A percentile compares a stretch with the other conserved stretches of the same genome.
phyloP scores from a whole-genome alignment of 2,329 filamentous ascomycete species.

The Verticillium nonalfalfae region DNA sequence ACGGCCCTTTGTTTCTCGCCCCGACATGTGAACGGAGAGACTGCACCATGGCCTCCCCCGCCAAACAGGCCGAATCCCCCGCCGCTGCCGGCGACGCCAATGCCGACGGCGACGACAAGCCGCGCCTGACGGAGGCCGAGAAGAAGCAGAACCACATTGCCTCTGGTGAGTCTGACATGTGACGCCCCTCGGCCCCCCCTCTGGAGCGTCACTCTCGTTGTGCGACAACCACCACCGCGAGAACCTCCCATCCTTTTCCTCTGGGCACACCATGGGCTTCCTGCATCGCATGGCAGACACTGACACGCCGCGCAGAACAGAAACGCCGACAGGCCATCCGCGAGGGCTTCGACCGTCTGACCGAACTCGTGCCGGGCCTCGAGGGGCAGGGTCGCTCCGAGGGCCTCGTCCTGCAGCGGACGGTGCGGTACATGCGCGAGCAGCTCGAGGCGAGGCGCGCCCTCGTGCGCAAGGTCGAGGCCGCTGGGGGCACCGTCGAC shows the following conservation, averaged over 20 bases:
- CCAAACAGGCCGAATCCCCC: conserved; percentile 11
- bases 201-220: neutral
- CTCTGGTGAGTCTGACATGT: conserved; percentile 31
- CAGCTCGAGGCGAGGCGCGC: conserved; percentile 52
- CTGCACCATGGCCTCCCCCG: conserved; percentile 9
- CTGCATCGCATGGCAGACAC: neutral
- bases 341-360: conserved; percentile 76
- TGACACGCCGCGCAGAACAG: conserved; percentile 25
- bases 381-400: conserved; percentile 81
- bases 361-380: conserved; percentile 72
- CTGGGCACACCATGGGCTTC: neutral
- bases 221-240: neutral
- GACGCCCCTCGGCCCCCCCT: neutral
- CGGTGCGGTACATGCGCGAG: conserved; percentile 58
- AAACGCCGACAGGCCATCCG: conserved; percentile 60
- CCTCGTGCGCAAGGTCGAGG: conserved; percentile 53
- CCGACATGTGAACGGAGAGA: neutral
- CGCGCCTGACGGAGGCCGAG: conserved; percentile 44
- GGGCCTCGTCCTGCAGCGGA: conserved; percentile 70
- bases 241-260: neutral
- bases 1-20: neutral
- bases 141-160: conserved; percentile 51
- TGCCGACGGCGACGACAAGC: conserved; percentile 34
- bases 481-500: conserved; percentile 49
- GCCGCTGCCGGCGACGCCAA: conserved; percentile 4